Evolutionary conservation across 805 yeast species (phyloP).

Genomic region (Teunomyces pallodes): DNA sequence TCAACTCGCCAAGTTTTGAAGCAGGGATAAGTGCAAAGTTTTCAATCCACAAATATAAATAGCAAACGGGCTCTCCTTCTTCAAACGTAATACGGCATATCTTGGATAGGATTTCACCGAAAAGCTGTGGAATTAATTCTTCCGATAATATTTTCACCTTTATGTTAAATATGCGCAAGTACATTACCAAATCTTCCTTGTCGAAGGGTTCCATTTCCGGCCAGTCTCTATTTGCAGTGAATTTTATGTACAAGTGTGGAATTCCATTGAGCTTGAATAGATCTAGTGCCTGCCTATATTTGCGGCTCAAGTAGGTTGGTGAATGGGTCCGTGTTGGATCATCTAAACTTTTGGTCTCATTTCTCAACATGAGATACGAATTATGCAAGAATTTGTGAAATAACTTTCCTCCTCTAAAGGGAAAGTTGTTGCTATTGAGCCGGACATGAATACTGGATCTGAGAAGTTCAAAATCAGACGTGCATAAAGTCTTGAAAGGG

Average conservation of each 20-base stretch:
- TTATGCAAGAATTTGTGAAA: not conserved
- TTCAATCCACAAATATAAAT: slow-evolving; percentile 1
- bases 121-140: not conserved
- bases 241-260: not conserved
- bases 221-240: not conserved
- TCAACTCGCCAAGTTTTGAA: not conserved
- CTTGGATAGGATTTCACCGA: not conserved
- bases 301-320: not conserved
- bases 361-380: not conserved
- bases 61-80: not conserved
- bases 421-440: not conserved
- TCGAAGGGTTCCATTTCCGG: slow-evolving; percentile 1
- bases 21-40: not conserved
- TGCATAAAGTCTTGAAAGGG: not conserved
- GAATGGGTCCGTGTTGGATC: not conserved
- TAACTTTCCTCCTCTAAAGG: not conserved
- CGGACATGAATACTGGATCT: not conserved
- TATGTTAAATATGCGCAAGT: not conserved
- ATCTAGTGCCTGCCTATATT: not conserved
- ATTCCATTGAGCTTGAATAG: not conserved
- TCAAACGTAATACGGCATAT: not conserved
- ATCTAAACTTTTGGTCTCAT: not conserved
- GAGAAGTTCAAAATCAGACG: not conserved
- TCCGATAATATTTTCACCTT: not conserved
- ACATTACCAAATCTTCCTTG: not conserved